phyloP scores from a whole-genome alignment of 2,329 filamentous ascomycete species.

The Trichothecium sympodiale region DNA sequence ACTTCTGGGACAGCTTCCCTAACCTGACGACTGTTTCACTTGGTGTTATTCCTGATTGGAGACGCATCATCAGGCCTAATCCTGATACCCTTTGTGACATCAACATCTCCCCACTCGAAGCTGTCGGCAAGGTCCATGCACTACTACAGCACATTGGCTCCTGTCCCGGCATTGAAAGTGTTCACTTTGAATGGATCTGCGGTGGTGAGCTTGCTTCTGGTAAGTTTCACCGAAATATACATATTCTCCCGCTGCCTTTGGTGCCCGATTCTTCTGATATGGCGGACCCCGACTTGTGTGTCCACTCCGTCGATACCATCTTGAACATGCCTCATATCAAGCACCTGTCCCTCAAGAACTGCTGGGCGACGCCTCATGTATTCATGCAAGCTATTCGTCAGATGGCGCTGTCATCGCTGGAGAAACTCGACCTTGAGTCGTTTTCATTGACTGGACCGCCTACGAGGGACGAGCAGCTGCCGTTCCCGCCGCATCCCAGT shows the following conservation, averaged over 20 bases:
- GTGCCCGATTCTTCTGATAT: slow-evolving; percentile 21
- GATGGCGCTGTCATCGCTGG: slow-evolving; percentile 35
- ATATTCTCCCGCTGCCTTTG: slow-evolving; percentile 52
- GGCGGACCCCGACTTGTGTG: slow-evolving; percentile 16
- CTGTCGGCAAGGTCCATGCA: slow-evolving; percentile 37
- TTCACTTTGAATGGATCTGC: slow-evolving; percentile 56
- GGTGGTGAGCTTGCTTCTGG: slow-evolving; percentile 58
- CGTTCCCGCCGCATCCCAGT: neutral
- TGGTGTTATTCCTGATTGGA: slow-evolving; percentile 56
- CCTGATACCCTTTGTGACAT: slow-evolving; percentile 37
- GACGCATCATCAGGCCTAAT: slow-evolving; percentile 38
- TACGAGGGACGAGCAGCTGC: slow-evolving; percentile 8
- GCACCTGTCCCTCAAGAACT: slow-evolving; percentile 54
- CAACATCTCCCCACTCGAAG: slow-evolving; percentile 36
- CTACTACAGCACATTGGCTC: slow-evolving; percentile 40
- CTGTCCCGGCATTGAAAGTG: slow-evolving; percentile 38
- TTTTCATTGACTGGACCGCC: slow-evolving; percentile 49
- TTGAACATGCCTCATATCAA: slow-evolving; percentile 45
- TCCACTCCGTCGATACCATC: slow-evolving; percentile 22
- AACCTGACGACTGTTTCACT: slow-evolving; percentile 43
- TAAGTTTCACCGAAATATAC: slow-evolving; percentile 47
- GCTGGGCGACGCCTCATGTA: slow-evolving; percentile 52
- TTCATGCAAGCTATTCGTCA: slow-evolving; percentile 38
- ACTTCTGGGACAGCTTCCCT: slow-evolving; percentile 52
- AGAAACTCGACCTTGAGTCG: slow-evolving; percentile 47